These are phyloP conservation scores for Akanthomyces uredinophilus DNA, from an alignment of 2,329 filamentous ascomycete genomes.

Conservation along the genomic window DNA sequence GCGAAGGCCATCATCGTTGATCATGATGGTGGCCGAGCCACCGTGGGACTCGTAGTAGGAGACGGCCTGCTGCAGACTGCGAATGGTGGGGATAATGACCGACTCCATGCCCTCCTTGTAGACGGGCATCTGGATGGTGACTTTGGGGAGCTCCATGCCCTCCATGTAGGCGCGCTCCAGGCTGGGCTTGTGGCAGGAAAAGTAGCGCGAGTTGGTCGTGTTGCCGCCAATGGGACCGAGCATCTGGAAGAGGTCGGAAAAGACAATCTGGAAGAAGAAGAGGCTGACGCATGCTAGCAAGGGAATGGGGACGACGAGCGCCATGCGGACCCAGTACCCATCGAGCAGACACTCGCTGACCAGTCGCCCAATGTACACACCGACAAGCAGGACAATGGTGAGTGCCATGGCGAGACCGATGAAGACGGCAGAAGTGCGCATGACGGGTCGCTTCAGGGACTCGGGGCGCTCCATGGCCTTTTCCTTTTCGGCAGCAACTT, in stretches of 20 bases:
- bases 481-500: constrained; percentile 19
- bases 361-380: constrained; percentile 32
- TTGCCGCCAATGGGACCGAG: constrained; percentile 44
- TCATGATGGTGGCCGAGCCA: constrained; percentile 47
- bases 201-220: constrained; percentile 39
- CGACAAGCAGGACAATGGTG: constrained; percentile 34
- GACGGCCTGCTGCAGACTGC: constrained; percentile 44
- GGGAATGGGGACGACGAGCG: constrained; percentile 30
- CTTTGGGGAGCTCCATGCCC: constrained; percentile 32
- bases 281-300: constrained; percentile 30
- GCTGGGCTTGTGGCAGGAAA: constrained; percentile 35
- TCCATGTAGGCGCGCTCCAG: constrained; percentile 28
- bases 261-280: constrained; percentile 42
- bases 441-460: constrained; percentile 37
- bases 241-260: constrained; percentile 38
- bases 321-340: constrained; percentile 33
- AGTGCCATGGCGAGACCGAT: constrained; percentile 34
- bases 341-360: constrained; percentile 35
- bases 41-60: constrained; percentile 44
- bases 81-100: constrained; percentile 45
- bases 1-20: constrained; percentile 61
- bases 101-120: constrained; percentile 37
- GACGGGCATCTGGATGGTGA: constrained; percentile 38
- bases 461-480: constrained; percentile 26
- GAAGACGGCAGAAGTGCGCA: constrained; percentile 33